Evolutionary conservation across 495 filamentous ascomycete species (phyloP), one percentile per base, ranked within the genome.

Genomic region (Xylaria venustula): DNA sequence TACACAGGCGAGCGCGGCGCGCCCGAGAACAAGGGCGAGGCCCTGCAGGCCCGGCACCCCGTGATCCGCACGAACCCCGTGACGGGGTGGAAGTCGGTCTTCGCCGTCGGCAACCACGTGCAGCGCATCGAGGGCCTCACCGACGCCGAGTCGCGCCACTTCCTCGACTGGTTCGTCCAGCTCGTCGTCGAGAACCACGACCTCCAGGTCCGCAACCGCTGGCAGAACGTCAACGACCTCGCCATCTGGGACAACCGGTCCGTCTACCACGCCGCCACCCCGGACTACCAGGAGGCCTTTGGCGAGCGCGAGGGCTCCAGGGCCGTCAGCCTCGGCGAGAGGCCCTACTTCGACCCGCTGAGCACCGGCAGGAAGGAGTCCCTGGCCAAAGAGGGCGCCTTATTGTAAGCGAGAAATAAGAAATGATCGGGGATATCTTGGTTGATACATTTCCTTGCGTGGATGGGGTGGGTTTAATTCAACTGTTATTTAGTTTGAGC

Each of bases 211-310:
- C 77, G 90, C n/a, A 71, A 81, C 63, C 75, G 79, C 52, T 93
- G 87, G 88, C 69, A 82, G 54, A 78, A 83, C 54, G 64, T 67
- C 20, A 85, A 86, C 64, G 84, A 88, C 71, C 60, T 89, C 15
- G 88, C 90, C 0, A 91, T 93, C 63, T 93, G 90, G 90, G 90
- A 92, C 69, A 92, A 92, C 62, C 74, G 89, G 7, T 83, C 80
- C 37, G 81, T 83, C 0, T 91, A 85, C 69, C 89, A 92, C 64
- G 80, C 83, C 3, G 88, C 88, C 0, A 92, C 89, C 2, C 85
- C 79, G 45, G 90, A 92, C 68, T 90, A 82, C 59, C n/a, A 75
- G 12, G 62, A 79, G 5, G 81, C 74, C 0, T 67, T 86, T 37
- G 89, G 85, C 2, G 77, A 83, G 65, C 71, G 88, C 46, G 78